Percentiles rank a stretch among this genome's conserved stretches.
phyloP scores from a whole-genome alignment of 352 stramenopile species.

The Pythium myriotylum region DNA sequence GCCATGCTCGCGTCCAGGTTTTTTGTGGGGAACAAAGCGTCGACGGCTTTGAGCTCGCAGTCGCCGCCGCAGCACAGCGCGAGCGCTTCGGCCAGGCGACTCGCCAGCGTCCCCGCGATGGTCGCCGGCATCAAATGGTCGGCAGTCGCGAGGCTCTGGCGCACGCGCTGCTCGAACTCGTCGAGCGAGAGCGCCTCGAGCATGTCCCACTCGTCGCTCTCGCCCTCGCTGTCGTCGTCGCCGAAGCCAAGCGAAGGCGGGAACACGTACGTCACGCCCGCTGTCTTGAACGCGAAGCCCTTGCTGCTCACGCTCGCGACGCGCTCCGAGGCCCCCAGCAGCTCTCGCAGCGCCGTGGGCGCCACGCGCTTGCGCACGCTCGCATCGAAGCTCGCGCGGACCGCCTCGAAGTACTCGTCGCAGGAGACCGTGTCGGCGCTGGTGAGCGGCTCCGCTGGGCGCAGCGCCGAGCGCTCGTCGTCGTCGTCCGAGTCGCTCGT shows the following conservation, averaged over 20 bases:
- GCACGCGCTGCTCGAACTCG: constrained; percentile 12
- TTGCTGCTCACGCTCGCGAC: not conserved
- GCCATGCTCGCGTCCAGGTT: not conserved
- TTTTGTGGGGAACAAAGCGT: constrained; percentile 21
- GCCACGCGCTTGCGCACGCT: not conserved
- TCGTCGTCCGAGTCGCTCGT: not conserved
- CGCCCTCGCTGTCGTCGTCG: too few species aligned
- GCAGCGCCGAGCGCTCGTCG: not conserved
- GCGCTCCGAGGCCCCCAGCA: not conserved
- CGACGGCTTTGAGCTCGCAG: constrained; percentile 21
- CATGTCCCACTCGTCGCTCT: constrained; percentile 19
- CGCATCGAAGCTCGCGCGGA: constrained; percentile 10
- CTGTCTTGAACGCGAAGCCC: not conserved
- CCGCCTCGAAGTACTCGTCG: constrained; percentile 15
- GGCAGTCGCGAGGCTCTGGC: not conserved
- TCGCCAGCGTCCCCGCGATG: not conserved
- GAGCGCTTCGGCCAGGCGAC: not conserved
- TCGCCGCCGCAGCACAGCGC: not conserved
- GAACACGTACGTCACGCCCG: constrained; percentile 22
- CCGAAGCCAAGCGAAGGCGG: not conserved
- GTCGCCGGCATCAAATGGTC: constrained; percentile 14
- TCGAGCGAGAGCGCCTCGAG: constrained; percentile 1
- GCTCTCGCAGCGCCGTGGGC: not conserved
- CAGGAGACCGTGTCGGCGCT: not conserved
- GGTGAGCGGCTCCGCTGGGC: not conserved